These are phyloP conservation scores for Coemansia javaensis DNA, from an alignment of 192 early-diverging fungal genomes.

Conservation along the genomic window DNA sequence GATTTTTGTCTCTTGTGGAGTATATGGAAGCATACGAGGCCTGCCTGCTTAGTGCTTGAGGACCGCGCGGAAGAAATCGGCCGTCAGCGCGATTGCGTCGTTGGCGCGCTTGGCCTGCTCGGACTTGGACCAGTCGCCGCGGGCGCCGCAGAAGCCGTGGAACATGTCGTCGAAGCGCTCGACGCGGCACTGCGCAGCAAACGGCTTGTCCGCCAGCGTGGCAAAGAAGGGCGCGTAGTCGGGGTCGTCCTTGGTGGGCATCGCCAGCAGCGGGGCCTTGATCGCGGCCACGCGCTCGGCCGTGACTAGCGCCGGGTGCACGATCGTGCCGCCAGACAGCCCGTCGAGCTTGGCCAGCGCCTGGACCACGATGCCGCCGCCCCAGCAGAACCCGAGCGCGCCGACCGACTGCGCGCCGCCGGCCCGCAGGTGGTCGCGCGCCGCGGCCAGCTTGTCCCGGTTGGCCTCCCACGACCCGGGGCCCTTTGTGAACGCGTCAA, in stretches of 20 bases:
- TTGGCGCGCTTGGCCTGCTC: slow-evolving; percentile 49
- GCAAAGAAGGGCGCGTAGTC: slow-evolving; percentile 26
- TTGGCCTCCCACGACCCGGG: slow-evolving; percentile 26
- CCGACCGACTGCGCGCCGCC: slow-evolving; percentile 53
- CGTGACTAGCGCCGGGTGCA: slow-evolving; percentile 62
- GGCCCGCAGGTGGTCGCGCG: slow-evolving; percentile 12
- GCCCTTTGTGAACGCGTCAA: slow-evolving; percentile 39
- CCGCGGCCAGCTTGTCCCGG: slow-evolving; percentile 6
- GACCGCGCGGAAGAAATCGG: slow-evolving; percentile 51
- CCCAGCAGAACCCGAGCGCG: slow-evolving; percentile 70
- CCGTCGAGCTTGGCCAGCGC: slow-evolving; percentile 48
- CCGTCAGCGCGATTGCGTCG: slow-evolving; percentile 53
- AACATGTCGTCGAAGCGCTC: slow-evolving; percentile 58
- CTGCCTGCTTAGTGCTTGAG: too few species aligned
- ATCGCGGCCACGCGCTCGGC: slow-evolving; percentile 49
- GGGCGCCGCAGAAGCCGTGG: slow-evolving; percentile 56
- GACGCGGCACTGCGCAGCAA: slow-evolving; percentile 49
- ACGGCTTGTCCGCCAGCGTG: slow-evolving; percentile 43
- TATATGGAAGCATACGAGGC: too few species aligned
- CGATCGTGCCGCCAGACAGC: slow-evolving; percentile 51
- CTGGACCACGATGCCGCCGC: slow-evolving; percentile 54
- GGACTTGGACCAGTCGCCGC: slow-evolving; percentile 52
- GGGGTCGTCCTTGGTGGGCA: slow-evolving; percentile 63
- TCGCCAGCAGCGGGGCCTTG: slow-evolving; percentile 56
- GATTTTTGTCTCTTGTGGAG: neutral